Base-by-base conservation (phyloP, 2,329 filamentous ascomycete genomes). In the Diplodia mutila region DNA sequence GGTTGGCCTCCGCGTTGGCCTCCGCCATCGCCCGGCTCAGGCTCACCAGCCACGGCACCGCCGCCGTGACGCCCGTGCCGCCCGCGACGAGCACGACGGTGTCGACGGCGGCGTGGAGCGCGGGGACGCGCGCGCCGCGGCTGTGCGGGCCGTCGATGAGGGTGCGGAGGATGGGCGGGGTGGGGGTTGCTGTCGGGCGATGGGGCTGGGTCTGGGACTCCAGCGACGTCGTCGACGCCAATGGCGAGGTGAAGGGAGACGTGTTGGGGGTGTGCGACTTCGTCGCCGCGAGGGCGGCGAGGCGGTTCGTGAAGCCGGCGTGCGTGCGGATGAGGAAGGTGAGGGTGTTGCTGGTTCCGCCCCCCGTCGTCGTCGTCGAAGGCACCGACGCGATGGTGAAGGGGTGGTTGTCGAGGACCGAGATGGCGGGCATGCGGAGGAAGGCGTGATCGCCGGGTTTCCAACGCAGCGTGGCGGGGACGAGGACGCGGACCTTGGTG, bases 401-500 rank as follows among this genome's bases (percentile, higher is more conserved):
- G 4, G 76, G 76, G 67, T 77, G 73, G 63, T 74, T 75, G 32
- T 72, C 73, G 0, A 75, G 46, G 12, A 49, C 4, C 11, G 61
- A 67, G 14, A 77, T 48, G 16, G 55, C 25, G 6, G 72, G 74
- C 23, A 78, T 72, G 25, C 75, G 72, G 14, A 78, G 52, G 67
- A 72, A 73, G 85, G 88, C 87, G 87, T 90, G 74, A 85, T 90
- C 82, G 86, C 89, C 77, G 85, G 87, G 69, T 83, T 63, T 69
- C 69, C 74, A 76, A 9, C 29, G 70, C 3, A 74, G 68, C 2
- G 61, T 61, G 12, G 37, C 63, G 4, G 72, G 72, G 27, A 72
- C 71, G 1, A 65, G 14, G 12, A 77, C 66, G 16, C 68, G 64
- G 4, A 77, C 59, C 23, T 69, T 61, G n/a, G 69, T 71, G 49